Conservation (phyloP, 2,329 filamentous ascomycete genomes). For the Juglanconis sp. region DNA sequence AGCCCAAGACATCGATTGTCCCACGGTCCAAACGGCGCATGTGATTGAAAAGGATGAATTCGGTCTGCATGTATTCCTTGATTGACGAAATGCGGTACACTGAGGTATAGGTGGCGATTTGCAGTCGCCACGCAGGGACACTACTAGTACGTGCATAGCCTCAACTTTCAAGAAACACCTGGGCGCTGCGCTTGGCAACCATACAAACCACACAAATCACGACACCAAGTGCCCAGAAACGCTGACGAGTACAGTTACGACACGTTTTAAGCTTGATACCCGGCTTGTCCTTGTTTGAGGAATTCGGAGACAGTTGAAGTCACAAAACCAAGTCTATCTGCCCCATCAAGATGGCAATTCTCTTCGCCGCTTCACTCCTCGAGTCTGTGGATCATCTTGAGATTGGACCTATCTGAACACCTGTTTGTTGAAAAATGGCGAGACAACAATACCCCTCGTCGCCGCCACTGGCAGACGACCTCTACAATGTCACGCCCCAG, state of each 20-base stretch:
- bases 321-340: too few relatives aligned
- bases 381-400: neutral
- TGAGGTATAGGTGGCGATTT: neutral
- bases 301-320: too few relatives aligned
- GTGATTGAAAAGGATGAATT: too few relatives aligned
- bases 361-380: neutral
- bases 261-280: neutral
- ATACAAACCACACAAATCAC: neutral
- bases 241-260: neutral
- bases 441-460: neutral
- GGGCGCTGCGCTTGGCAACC: neutral
- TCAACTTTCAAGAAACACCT: neutral
- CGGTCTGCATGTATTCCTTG: too few relatives aligned
- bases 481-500: neutral
- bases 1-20: too few relatives aligned
- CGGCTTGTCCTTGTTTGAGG: too few relatives aligned
- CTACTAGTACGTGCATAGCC: neutral
- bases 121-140: neutral
- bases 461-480: neutral
- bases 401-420: neutral
- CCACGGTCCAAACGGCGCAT: too few relatives aligned
- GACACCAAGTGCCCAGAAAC: constrained; percentile 5
- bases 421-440: neutral
- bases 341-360: too few relatives aligned
- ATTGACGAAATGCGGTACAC: too few relatives aligned